Conservation (phyloP, 345 rosid species). For the Lenwebbia sp. region DNA sequence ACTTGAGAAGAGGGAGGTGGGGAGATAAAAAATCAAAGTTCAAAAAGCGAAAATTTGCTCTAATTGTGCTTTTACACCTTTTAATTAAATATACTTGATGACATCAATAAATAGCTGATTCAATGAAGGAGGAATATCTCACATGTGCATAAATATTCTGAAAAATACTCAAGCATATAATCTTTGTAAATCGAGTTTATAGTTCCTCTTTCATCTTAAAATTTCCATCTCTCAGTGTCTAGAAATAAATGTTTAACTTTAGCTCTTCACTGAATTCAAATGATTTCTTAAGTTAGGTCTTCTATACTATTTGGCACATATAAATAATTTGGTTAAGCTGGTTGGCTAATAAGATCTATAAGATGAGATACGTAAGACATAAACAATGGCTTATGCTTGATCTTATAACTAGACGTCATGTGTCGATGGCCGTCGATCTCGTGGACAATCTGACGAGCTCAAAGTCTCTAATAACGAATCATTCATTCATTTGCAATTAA, state of each 20-base stretch:
- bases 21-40: not conserved
- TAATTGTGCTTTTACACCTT: not conserved
- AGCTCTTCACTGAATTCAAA: not conserved
- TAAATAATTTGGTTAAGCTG: not conserved
- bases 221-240: not conserved
- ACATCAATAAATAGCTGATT: not conserved
- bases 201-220: not conserved
- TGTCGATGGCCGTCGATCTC: slow-evolving; percentile 19
- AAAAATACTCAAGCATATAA: not conserved
- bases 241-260: not conserved
- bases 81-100: not conserved
- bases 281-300: not conserved
- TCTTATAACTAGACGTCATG: slow-evolving; percentile 15
- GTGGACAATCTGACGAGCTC: slow-evolving; percentile 9
- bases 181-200: not conserved
- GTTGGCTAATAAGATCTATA: not conserved
- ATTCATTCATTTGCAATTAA: not conserved
- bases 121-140: not conserved
- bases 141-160: not conserved
- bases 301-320: too few species aligned
- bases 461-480: slow-evolving; percentile 7
- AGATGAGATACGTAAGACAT: not conserved
- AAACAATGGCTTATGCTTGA: slow-evolving; percentile 16
- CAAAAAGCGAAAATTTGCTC: not conserved
- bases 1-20: too few species aligned